phyloP scores from a whole-genome alignment of 1,284 basidiomycete species.

The Neonothopanus nambi region DNA sequence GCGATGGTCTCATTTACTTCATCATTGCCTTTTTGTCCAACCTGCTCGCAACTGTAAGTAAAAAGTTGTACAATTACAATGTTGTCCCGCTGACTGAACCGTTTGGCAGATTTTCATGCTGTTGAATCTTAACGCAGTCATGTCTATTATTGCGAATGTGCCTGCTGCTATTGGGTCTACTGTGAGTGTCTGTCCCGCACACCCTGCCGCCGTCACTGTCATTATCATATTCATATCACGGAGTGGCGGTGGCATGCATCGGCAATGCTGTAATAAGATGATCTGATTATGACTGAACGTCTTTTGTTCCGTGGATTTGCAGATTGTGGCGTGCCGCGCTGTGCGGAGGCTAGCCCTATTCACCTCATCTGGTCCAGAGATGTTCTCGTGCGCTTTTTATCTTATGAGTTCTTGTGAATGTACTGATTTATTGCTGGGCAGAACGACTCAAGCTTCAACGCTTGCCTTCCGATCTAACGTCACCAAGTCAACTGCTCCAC shows the following conservation, averaged over 20 bases:
- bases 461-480: conserved; percentile 42
- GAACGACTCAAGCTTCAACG: conserved; percentile 40
- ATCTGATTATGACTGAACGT: background rate
- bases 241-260: background rate
- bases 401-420: background rate
- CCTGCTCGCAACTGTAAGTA: conserved; percentile 60
- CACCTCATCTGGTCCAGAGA: conserved; percentile 47
- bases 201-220: background rate
- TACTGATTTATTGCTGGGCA: conserved; percentile 20
- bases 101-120: conserved; percentile 62
- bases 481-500: conserved; percentile 3
- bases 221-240: background rate
- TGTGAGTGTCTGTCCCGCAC: conserved; percentile 24
- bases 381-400: conserved; percentile 48
- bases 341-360: conserved; percentile 68
- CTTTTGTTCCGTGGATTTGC: background rate
- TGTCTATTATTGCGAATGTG: conserved; percentile 76
- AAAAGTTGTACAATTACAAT: too few relatives aligned
- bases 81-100: too few relatives aligned
- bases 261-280: background rate
- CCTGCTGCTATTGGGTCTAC: conserved; percentile 70
- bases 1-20: conserved; percentile 73
- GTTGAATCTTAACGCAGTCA: conserved; percentile 67
- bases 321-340: conserved; percentile 73
- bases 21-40: conserved; percentile 70